These are phyloP conservation scores for Theileria orientalis DNA, from an alignment of 169 alveolate species.

Conservation along the genomic window DNA sequence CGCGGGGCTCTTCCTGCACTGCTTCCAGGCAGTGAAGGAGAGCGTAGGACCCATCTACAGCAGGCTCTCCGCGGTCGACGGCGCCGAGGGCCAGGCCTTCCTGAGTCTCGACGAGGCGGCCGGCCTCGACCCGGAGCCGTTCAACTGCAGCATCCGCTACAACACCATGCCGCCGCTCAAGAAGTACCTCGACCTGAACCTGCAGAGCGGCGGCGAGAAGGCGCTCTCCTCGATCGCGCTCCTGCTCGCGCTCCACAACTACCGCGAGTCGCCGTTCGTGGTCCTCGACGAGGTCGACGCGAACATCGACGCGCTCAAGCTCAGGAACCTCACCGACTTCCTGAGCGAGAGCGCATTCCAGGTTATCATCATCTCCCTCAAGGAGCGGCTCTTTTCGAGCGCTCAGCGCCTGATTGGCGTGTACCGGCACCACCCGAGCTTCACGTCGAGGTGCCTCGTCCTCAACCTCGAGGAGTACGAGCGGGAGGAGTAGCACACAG, in stretches of 20 bases:
- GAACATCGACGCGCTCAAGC: constrained; percentile 86
- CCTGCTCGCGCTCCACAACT: constrained; percentile 85
- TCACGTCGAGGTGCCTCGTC: constrained; percentile 72
- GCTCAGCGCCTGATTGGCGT: constrained; percentile 86
- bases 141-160: constrained; percentile 69
- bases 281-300: constrained; percentile 94
- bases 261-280: constrained; percentile 87
- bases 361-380: constrained; percentile 83
- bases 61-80: constrained; percentile 64
- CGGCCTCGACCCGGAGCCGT: constrained; percentile 69
- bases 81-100: constrained; percentile 73
- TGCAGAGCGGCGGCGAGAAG: constrained; percentile 94
- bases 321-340: constrained; percentile 73
- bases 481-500: not conserved
- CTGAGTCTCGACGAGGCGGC: constrained; percentile 65
- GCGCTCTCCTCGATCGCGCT: constrained; percentile 92
- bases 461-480: constrained; percentile 69
- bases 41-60: constrained; percentile 69
- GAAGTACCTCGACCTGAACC: constrained; percentile 66
- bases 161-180: constrained; percentile 79
- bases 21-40: constrained; percentile 69
- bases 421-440: constrained; percentile 62
- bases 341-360: constrained; percentile 76
- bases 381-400: constrained; percentile 79
- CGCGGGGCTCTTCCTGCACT: constrained; percentile 66